Percentiles rank a stretch among this genome's conserved stretches.
Conservation (phyloP, 1,284 basidiomycete species). For the Mycena citricolor region DNA sequence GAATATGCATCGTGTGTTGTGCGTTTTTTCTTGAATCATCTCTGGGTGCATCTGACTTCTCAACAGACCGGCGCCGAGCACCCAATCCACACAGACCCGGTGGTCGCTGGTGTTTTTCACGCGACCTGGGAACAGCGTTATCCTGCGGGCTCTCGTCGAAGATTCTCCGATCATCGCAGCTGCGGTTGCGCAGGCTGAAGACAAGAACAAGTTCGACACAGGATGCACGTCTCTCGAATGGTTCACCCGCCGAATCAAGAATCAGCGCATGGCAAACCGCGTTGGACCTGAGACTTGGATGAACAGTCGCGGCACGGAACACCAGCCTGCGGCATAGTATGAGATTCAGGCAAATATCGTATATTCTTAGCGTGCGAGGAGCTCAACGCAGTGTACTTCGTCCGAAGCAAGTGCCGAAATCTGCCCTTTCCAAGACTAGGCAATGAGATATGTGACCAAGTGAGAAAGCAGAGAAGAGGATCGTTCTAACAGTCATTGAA, state of each 20-base stretch:
- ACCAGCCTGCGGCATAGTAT: slow-evolving; percentile 5
- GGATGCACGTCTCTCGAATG: slow-evolving; percentile 41
- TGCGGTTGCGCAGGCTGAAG: slow-evolving; percentile 36
- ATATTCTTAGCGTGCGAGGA: no score
- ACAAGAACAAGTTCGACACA: slow-evolving; percentile 34
- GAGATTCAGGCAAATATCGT: no score
- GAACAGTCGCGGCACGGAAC: slow-evolving; percentile 29
- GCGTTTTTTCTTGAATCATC: slow-evolving; percentile 23
- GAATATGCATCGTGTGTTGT: slow-evolving; percentile 46
- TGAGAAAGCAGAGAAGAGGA: slow-evolving; percentile 11
- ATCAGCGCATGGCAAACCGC: slow-evolving; percentile 44
- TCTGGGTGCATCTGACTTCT: not conserved
- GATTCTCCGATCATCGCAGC: slow-evolving; percentile 47
- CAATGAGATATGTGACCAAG: no score
- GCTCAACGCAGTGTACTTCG: no score
- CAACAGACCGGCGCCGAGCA: slow-evolving; percentile 35
- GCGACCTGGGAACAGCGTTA: slow-evolving; percentile 52
- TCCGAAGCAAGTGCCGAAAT: slow-evolving; percentile 13
- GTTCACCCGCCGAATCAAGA: slow-evolving; percentile 43
- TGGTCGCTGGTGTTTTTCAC: slow-evolving; percentile 66
- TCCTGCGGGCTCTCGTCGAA: slow-evolving; percentile 48
- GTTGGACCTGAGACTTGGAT: slow-evolving; percentile 33
- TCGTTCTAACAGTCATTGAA: slow-evolving; percentile 8
- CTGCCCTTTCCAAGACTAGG: no score
- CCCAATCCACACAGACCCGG: slow-evolving; percentile 46